phyloP scores from a whole-genome alignment of 768 basidiomycete species.

The Brasilioporus rufonigricans region DNA sequence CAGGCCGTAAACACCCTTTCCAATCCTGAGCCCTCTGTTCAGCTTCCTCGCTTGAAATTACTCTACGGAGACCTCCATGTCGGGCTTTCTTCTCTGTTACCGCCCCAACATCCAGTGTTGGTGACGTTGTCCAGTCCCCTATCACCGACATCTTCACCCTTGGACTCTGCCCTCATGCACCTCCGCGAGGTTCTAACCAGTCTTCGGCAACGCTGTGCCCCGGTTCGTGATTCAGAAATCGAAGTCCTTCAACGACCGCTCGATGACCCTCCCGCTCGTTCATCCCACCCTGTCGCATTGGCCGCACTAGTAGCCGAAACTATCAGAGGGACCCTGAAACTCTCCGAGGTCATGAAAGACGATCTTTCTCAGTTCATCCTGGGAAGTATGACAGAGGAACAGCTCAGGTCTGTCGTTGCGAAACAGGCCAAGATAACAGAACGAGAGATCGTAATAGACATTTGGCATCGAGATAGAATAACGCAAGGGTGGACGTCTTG shows the following conservation, averaged over 20 bases:
- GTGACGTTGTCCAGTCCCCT: conserved; percentile 53
- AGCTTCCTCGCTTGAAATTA: conserved; percentile 56
- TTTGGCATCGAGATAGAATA: conserved; percentile 43
- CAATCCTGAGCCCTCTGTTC: conserved; percentile 53
- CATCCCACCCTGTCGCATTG: conserved; percentile 31
- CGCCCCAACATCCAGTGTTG: conserved; percentile 49
- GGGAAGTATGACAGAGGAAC: conserved; percentile 63
- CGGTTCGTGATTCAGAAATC: conserved; percentile 55
- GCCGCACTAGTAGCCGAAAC: conserved; percentile 50
- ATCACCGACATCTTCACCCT: conserved; percentile 66
- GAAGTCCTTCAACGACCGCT: conserved; percentile 41
- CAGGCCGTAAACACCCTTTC: conserved; percentile 60
- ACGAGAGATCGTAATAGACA: conserved; percentile 47
- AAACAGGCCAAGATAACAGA: conserved; percentile 56
- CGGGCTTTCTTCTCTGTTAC: conserved; percentile 56
- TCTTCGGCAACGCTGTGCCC: conserved; percentile 64
- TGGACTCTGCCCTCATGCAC: conserved; percentile 53
- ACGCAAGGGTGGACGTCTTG: conserved; percentile 23
- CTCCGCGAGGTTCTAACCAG: conserved; percentile 52
- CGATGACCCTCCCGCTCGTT: conserved; percentile 29
- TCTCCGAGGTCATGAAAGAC: conserved; percentile 64
- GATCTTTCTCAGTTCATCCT: conserved; percentile 66
- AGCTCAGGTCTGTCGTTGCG: conserved; percentile 47
- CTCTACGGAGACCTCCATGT: conserved; percentile 55
- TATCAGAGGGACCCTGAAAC: conserved; percentile 44